Evolutionary conservation across 1,139 yeast species (phyloP), one percentile per base, ranked within the genome.

Genomic region (Hyphopichia burtonii): DNA sequence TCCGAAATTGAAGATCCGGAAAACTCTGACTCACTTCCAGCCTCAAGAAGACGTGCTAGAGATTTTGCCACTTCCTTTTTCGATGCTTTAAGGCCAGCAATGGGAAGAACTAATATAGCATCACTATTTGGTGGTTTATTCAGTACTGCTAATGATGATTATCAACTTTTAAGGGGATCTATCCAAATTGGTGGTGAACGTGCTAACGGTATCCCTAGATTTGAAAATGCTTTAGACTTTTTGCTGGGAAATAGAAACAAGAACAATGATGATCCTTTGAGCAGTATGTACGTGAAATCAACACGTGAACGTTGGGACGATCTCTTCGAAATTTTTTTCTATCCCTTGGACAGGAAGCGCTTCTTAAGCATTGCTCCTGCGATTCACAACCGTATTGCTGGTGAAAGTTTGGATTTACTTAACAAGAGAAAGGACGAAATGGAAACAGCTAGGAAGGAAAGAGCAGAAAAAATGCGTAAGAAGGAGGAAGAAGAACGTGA

Each of bases 221-320:
- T 66, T 43, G 68, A 65, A 38, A 56, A 54, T 19, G 32, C 38
- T 5, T 19, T 36, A 11, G 38, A 36, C 7, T 52, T 65, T 39
- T 44, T 65, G 17, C 60, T 59, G 39, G 47, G 49, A 39, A 42
- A 42, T 31, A 51, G 46, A 30, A 43, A 35, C 6, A 47, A 41
- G 31, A 35, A 41, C 32, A 41, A 35, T 18, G 44, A 38, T 38
- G 59, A 53, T 37, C 51, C 56, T 20, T 46, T 55, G 33, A 54
- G 52, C 40, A 50, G 50, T 38, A 51, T 68, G 50, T 66, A 63
- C 38, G 66, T 86, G 36, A 77, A 78, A 47, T 76, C 88, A 0
- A 82, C 91, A 0, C 54, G 65, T 11, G 85, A 84, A 43, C 73
- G 96, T 50, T 89, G 96, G 95, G 65, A 64, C 34, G 89, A 86